A percentile compares a stretch with the other conserved stretches of the same genome.
Evolutionary conservation across 2,329 filamentous ascomycete species (phyloP).

Genomic region (Fusarium sp.): DNA sequence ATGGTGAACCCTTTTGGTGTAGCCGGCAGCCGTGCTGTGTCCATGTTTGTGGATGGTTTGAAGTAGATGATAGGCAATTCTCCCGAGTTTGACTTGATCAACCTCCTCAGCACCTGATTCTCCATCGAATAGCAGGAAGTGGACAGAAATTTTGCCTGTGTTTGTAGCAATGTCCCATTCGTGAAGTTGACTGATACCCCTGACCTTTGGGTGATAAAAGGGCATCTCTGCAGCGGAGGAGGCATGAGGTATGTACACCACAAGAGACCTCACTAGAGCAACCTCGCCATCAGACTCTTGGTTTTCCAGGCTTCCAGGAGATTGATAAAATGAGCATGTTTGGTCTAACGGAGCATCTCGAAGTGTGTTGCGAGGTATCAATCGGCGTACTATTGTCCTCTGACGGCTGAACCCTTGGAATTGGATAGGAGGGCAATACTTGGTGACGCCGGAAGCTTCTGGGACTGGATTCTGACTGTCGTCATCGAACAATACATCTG

Average conservation of each 20-base stretch:
- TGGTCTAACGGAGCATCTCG: slow-evolving; percentile 82
- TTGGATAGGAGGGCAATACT: background rate
- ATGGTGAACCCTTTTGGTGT: slow-evolving; percentile 85
- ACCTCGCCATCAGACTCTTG: slow-evolving; percentile 38
- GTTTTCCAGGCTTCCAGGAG: slow-evolving; percentile 26
- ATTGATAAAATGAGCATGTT: slow-evolving; percentile 78
- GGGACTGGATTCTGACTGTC: slow-evolving; percentile 31
- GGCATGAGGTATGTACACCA: slow-evolving; percentile 83
- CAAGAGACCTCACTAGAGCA: slow-evolving; percentile 51
- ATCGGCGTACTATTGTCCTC: slow-evolving; percentile 76
- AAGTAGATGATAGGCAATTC: slow-evolving; percentile 76
- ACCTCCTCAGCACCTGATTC: slow-evolving; percentile 38
- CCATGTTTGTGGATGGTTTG: slow-evolving; percentile 79
- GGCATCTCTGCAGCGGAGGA: slow-evolving; percentile 72
- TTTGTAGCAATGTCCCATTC: slow-evolving; percentile 62
- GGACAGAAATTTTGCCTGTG: slow-evolving; percentile 66
- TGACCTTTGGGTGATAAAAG: slow-evolving; percentile 87
- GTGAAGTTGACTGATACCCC: slow-evolving; percentile 80
- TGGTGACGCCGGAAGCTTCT: background rate
- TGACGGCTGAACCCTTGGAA: slow-evolving; percentile 54
- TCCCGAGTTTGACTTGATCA: slow-evolving; percentile 62
- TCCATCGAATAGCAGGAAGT: slow-evolving; percentile 64
- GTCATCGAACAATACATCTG: slow-evolving; percentile 71
- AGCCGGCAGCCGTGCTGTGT: slow-evolving; percentile 70
- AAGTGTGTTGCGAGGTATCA: slow-evolving; percentile 84